A percentile compares a stretch with the other conserved stretches of the same genome.
These are phyloP conservation scores for Gymnopus androsaceus DNA, from an alignment of 1,284 basidiomycete species.

Conservation along the genomic window DNA sequence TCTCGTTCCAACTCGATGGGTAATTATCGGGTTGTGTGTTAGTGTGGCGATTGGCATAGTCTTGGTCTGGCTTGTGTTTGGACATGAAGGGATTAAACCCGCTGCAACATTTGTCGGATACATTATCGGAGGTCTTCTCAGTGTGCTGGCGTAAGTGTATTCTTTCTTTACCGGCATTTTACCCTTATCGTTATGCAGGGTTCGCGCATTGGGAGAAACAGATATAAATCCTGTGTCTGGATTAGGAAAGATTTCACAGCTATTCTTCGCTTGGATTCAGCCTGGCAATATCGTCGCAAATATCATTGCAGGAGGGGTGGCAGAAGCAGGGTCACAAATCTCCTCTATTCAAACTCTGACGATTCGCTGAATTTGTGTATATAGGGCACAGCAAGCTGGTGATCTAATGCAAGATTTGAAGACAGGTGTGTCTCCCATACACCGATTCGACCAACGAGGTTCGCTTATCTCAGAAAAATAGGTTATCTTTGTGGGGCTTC, in stretches of 20 bases:
- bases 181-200: constrained; percentile 47
- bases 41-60: constrained; percentile 75
- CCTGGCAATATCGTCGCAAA: constrained; percentile 95
- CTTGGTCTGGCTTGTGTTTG: constrained; percentile 88
- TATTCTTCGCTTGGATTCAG: constrained; percentile 92
- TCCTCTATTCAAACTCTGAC: constrained; percentile 40
- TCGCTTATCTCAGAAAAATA: constrained; percentile 49
- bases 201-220: constrained; percentile 90
- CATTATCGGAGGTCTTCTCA: constrained; percentile 79
- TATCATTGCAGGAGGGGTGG: constrained; percentile 94
- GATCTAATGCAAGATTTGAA: constrained; percentile 99
- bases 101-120: constrained; percentile 92
- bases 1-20: constrained; percentile 82
- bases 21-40: constrained; percentile 62
- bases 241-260: constrained; percentile 92
- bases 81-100: constrained; percentile 86
- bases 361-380: not conserved
- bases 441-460: no score
- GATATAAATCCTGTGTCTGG: constrained; percentile 94
- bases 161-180: constrained; percentile 6
- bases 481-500: constrained; percentile 88
- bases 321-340: constrained; percentile 96
- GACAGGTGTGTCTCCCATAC: no score
- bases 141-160: constrained; percentile 76
- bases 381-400: constrained; percentile 53